Base-by-base conservation (phyloP, 192 early-diverging fungal genomes). In the Anaeromyces robustus region DNA sequence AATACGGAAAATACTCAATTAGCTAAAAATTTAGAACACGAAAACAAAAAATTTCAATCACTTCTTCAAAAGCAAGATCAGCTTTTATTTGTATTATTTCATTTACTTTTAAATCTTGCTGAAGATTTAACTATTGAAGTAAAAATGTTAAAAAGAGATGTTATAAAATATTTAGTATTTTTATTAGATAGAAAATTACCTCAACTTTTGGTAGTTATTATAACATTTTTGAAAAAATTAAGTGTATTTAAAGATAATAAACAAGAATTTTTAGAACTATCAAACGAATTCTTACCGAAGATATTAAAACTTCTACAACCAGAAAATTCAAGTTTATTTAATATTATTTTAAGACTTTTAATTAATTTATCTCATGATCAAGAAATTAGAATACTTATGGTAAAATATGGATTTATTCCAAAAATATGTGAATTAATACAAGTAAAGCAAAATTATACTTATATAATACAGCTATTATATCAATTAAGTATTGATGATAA, bases 1-100 rank as follows among this genome's bases (percentile, higher is more conserved):
- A 83, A 81, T 30, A 85, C 85, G 0, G 80, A 80, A 59, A 84
- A 89, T 81, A 82, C 78, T 22, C 77, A 81, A 18, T 32, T 85
- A 12, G 80, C 80, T 17, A 52, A 81, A 39, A 87, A 89, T 29
- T 77, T 85, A 22, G 86, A 86, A 16, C 82, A 85, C 41, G 89
- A 90, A 78, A 85, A 85, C 30, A 29, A 84, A 29, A 90, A 89
- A 84, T 89, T 89, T 79, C 87, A 89, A 80, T 83, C 84, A 11
- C 88, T 90, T 86, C 78, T 89, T n/a, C 77, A 81, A 30, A 89
- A 89, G 80, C 89, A 90, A 79, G 88, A 90, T 80, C 88, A 89
- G 78, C 85, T 90, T 26, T 82, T 90, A n/a, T 90, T 90, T 86
- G 88, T 89, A 2, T 86, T 87, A 28, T 87, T 91, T 81, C 86